phyloP scores from a whole-genome alignment of 1,284 basidiomycete genomes.

The Moesziomyces globuligerus region DNA sequence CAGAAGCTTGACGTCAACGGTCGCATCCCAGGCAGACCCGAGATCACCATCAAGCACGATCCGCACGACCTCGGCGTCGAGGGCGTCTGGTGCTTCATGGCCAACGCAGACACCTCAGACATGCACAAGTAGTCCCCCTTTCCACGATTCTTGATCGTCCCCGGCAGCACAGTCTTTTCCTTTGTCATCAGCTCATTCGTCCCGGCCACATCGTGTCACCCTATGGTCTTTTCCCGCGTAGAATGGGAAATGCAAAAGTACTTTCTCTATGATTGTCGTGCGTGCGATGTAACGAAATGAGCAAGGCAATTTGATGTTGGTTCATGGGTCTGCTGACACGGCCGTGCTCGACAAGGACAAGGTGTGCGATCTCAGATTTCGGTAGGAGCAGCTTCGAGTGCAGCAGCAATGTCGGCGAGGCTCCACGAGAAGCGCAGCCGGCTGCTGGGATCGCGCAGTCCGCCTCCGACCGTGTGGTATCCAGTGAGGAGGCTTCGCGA shows the following conservation, averaged over 20 bases:
- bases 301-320: no score
- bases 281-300: no score
- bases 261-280: no score
- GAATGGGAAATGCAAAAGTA: no score
- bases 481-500: background rate
- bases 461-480: conserved; percentile 6
- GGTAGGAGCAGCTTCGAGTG: conserved; percentile 5
- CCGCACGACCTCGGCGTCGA: conserved; percentile 61
- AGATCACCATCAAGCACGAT: conserved; percentile 58
- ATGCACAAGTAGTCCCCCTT: conserved; percentile 61
- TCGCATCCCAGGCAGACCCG: conserved; percentile 32
- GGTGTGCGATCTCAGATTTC: background rate
- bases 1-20: conserved; percentile 27
- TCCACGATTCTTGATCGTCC: background rate
- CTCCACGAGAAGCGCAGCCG: conserved; percentile 29
- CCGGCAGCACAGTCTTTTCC: background rate
- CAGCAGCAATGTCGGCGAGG: conserved; percentile 9
- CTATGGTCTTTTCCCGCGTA: no score
- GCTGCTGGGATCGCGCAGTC: conserved; percentile 29
- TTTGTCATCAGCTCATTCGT: no score
- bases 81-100: conserved; percentile 63
- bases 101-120: conserved; percentile 52
- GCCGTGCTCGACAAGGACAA: no score
- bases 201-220: no score
- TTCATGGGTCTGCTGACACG: no score